Percentiles rank a stretch among this genome's conserved stretches.
phyloP scores from a whole-genome alignment of 1,284 basidiomycete genomes.

The Phlebopus sp. region DNA sequence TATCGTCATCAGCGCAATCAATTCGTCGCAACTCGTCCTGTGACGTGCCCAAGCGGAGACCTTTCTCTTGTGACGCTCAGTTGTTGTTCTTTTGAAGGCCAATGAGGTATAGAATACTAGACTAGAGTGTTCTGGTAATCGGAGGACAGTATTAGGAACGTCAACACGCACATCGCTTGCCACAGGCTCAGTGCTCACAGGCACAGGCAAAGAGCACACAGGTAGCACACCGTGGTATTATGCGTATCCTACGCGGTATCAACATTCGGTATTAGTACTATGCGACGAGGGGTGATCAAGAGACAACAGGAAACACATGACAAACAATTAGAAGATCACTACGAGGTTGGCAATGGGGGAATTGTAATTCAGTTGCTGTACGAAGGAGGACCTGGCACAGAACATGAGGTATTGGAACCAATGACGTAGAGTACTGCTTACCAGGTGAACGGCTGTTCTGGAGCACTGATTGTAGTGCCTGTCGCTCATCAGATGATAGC shows the following conservation, averaged over 20 bases:
- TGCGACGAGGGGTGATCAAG: conserved; percentile 1
- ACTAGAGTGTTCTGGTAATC: too few relatives aligned
- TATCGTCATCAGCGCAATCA: too few relatives aligned
- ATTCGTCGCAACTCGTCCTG: too few relatives aligned
- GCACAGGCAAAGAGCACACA: too few relatives aligned
- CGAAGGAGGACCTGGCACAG: conserved; percentile 33
- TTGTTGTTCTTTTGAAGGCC: too few relatives aligned
- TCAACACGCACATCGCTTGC: too few relatives aligned
- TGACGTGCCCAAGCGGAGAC: too few relatives aligned
- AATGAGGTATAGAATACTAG: too few relatives aligned
- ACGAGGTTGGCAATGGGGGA: neutral
- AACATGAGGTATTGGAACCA: conserved; percentile 6
- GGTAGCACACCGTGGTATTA: too few relatives aligned
- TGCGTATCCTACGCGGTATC: conserved; percentile 20
- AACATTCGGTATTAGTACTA: conserved; percentile 13
- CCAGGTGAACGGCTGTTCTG: conserved; percentile 58
- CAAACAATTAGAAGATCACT: neutral
- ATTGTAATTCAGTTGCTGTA: conserved; percentile 28
- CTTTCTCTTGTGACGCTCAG: too few relatives aligned
- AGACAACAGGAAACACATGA: conserved; percentile 6
- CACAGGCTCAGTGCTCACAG: too few relatives aligned
- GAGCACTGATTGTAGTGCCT: conserved; percentile 56
- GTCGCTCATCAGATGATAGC: conserved; percentile 71
- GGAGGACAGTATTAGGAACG: too few relatives aligned
- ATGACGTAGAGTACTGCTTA: conserved; percentile 27